phyloP scores from a whole-genome alignment of 805 yeast species.

The Wickerhamomyces sydowiorum region DNA sequence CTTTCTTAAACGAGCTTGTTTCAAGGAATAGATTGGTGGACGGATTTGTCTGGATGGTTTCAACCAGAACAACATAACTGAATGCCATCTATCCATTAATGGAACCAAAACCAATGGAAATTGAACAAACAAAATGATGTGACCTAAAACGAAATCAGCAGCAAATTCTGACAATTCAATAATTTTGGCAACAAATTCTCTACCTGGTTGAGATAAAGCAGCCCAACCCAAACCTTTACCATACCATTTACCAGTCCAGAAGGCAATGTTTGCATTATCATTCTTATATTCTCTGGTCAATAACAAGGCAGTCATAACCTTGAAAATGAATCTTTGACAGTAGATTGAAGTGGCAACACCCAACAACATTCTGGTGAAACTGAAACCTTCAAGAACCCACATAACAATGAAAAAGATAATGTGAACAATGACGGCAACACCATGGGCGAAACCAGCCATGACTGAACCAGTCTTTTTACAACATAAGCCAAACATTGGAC shows the following conservation, averaged over 20 bases:
- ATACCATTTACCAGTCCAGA: slow-evolving; percentile 99
- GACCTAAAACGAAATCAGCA: slow-evolving; percentile 94
- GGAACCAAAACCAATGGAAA: slow-evolving; percentile 85
- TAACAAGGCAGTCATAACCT: slow-evolving; percentile 68
- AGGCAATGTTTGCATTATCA: slow-evolving; percentile 92
- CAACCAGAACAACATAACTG: slow-evolving; percentile 98
- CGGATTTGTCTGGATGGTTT: slow-evolving; percentile 95
- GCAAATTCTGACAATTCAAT: slow-evolving; percentile 95
- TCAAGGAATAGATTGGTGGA: slow-evolving; percentile 95
- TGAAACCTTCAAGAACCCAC: slow-evolving; percentile 97
- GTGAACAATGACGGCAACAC: slow-evolving; percentile 85
- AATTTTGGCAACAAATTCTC: slow-evolving; percentile 92
- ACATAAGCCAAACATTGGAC: slow-evolving; percentile 91
- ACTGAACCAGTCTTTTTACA: slow-evolving; percentile 97
- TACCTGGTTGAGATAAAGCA: slow-evolving; percentile 92
- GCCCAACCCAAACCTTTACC: slow-evolving; percentile 88
- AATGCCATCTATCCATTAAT: slow-evolving; percentile 93
- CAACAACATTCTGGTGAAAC: slow-evolving; percentile 76
- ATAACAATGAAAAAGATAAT: slow-evolving; percentile 84
- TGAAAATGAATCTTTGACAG: slow-evolving; percentile 83
- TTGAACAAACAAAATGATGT: slow-evolving; percentile 79
- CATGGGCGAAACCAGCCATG: slow-evolving; percentile 93
- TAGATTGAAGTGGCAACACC: slow-evolving; percentile 83
- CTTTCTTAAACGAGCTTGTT: slow-evolving; percentile 93
- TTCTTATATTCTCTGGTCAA: slow-evolving; percentile 95